Evolutionary conservation across 1,284 basidiomycete genomes (phyloP).

Genomic region (Austropuccinia psidii): DNA sequence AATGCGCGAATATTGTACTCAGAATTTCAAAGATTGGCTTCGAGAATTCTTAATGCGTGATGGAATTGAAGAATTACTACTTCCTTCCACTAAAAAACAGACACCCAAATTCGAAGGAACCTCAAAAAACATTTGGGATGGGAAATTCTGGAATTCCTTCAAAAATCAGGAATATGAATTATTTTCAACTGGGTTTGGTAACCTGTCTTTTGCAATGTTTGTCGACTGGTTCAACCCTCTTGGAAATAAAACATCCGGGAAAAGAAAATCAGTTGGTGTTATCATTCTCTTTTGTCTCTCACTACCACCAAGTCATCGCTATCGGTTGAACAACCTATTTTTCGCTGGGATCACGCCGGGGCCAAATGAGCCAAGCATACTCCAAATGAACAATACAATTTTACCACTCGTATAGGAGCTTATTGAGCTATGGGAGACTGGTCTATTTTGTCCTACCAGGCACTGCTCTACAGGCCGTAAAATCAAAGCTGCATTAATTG

Average conservation of each 20-base stretch:
- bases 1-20: background rate
- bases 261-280: background rate
- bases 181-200: background rate
- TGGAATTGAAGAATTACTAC: background rate
- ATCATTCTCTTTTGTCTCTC: background rate
- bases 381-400: conserved; percentile 14
- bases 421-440: background rate
- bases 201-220: conserved; percentile 4
- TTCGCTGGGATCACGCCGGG: background rate
- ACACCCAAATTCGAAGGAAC: background rate
- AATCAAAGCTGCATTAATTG: conserved; percentile 1
- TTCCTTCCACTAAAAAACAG: background rate
- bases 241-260: conserved; percentile 1
- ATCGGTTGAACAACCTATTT: background rate
- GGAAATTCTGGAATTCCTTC: conserved; percentile 1
- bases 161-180: background rate
- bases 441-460: background rate
- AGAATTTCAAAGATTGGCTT: background rate
- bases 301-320: background rate
- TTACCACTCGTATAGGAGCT: background rate
- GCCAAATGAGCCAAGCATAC: background rate
- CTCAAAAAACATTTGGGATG: background rate
- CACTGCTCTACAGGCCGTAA: background rate
- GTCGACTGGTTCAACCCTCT: conserved; percentile 12
- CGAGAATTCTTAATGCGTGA: background rate